Base-by-base conservation (phyloP, 495 filamentous ascomycete genomes). In the Xylaria cubensis region DNA sequence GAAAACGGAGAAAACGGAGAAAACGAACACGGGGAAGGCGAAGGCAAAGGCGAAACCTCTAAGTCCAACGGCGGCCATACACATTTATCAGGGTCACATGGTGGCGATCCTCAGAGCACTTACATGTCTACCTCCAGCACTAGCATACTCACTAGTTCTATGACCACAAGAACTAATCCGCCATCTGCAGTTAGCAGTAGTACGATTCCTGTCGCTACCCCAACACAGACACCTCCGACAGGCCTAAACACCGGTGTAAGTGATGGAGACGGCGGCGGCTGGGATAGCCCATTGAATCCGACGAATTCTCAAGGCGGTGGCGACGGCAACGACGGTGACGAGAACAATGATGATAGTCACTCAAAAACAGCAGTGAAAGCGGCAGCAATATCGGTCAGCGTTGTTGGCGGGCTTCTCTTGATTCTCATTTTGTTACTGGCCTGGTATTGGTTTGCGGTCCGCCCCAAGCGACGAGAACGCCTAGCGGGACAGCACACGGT, bases 401-500 rank as follows among this genome's bases (percentile, higher is more conserved):
- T 75, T 12, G 24, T 77, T 36, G 77, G 77, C 32, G 70, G 51
- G 15, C 19, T 79, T 3, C 10, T 73, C 2, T 24, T 19, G 19
- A 26, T 77, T 6, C 17, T 74, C 26, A 13, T 74, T 26, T 12
- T 73, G 4, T 32, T 79, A 0, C 10, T 46, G 4, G 36, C 72
- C 8, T 77, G 71, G 65, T 79, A 74, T 46, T 76, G 65, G 62
- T 0, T 76, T 32, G 48, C 67, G 42, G 62, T 77, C 48, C 75
- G 77, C 17, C 77, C 72, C 4, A 76, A 66, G 63, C 70, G 62
- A 65, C 72, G 69, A n/a, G 63, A 67, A 13, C 19, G 70, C 6
- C 7, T 44, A 2, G 58, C 46, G 29, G 65, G 34, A 9, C 64
- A 56, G 41, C 17, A n/a, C 62, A 21, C 5, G 29, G 34, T 8